Base-by-base conservation (phyloP, 2,329 filamentous ascomycete genomes). In the Torrubiellomyces zombiae region DNA sequence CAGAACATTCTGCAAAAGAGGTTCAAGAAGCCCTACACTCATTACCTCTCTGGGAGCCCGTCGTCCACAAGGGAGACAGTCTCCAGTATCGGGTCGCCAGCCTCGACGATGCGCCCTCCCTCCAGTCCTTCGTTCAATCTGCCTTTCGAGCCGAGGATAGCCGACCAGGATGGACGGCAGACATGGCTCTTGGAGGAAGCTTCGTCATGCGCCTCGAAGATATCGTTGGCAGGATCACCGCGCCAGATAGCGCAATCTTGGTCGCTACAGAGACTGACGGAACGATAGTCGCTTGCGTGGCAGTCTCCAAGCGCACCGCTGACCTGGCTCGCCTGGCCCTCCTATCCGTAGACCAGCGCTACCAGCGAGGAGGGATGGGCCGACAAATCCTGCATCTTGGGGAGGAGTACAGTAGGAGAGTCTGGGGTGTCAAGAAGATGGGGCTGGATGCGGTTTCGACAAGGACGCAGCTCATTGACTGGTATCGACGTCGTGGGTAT, bases 401-500 rank as follows among this genome's bases (percentile, higher is more conserved):
- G 1, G 48, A 53, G 27, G 31, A 34, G 4, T 43, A 48, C 29
- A 46, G 45, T 12, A 38, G 28, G 3, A 24, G 22, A 16, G 28
- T 29, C 1, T 50, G 49, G 41, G 38, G 37, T 4, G 38, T 43
- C 0, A 23, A 21, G 4, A 43, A 29, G 25, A 16, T 49, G 15
- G 46, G 40, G 3, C 20, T 54, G 19, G 39, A 52, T 22, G 50
- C 45, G 3, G 37, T 53, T n/a, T 41, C 36, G 15, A 43, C 40
- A 13, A 47, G 51, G 14, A 23, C 38, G 17, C 31, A 38, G 10
- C 38, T 54, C 10, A 44, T 53, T 14, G 28, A 31, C 18, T 54
- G 51, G 51, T 54, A 53, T 28, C 26, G 33, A 23, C 38, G 44
- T n/a, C 33, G 36, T 9, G 51, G 51, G 2, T 54, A 45, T 20